Base-by-base conservation (phyloP, 768 basidiomycete genomes). In the Trametopsis cervina region DNA sequence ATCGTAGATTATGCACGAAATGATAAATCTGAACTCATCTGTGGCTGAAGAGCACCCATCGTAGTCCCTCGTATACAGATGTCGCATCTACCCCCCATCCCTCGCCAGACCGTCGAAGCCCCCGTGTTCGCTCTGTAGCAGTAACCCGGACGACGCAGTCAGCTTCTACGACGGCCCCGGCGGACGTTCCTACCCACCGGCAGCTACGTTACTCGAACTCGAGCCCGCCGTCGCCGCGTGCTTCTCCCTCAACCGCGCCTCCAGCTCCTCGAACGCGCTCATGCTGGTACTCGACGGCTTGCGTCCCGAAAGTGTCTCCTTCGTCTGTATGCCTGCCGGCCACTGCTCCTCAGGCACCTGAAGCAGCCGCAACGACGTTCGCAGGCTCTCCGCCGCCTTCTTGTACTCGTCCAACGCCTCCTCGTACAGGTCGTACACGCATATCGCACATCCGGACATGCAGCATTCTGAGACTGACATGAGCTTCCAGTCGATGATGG, bases 361-460 rank as follows among this genome's bases (percentile, higher is more conserved):
- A 46, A 71, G 63, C 0, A 65, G 59, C 1, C 58, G 40, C 11
- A 93, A 76, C 2, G 77, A 68, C 4, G 63, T 40, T n/a, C 76
- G 73, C 9, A 92, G 63, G 0, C 67, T 51, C 2, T 58, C 57
- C 0, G 91, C 54, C 3, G 80, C 72, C 11, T 75, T 70, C 21
- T 75, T 73, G 67, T 91, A 91, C 11, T 68, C 70, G 20, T 69
- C 68, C 2, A 89, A 63, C 0, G 83, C 76, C 41, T 91, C 89
- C 51, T 87, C 81, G 65, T 92, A 90, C 21, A 92, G 63, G 56
- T 91, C 89, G 65, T 94, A 89, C 6, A 94, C 85, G 63, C 92
- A 94, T n/a, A 93, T 66, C 0, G 90, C 87, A 59, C 92, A 95
- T 24, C 89, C 89, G 2, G 89, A 91, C 91, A 94, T 94, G 69